Evolutionary conservation across 2,329 filamentous ascomycete genomes (phyloP).

Genomic region (Colletotrichum acutatum): DNA sequence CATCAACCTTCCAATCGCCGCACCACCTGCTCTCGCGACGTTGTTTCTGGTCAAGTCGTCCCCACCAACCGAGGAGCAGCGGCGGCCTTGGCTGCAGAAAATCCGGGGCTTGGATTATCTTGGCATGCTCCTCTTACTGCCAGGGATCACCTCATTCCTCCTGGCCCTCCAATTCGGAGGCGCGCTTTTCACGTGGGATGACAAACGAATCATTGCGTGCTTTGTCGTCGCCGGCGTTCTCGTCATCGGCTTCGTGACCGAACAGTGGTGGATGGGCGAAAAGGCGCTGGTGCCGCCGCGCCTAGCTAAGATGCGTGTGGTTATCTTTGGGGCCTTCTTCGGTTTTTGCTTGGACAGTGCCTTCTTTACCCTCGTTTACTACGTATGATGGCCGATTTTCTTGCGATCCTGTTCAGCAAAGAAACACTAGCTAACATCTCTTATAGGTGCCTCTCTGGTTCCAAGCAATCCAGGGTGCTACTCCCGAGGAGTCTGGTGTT

Average conservation of each 20-base stretch:
- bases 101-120: constrained; percentile 36
- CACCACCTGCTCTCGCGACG: constrained; percentile 38
- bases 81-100: constrained; percentile 32
- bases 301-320: constrained; percentile 46
- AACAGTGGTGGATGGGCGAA: constrained; percentile 47
- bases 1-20: constrained; percentile 45
- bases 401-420: fast-evolving
- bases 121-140: constrained; percentile 38
- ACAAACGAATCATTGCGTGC: constrained; percentile 43
- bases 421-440: not conserved
- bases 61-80: constrained; percentile 24
- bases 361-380: constrained; percentile 21
- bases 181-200: constrained; percentile 44
- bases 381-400: not conserved
- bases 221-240: constrained; percentile 43
- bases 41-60: constrained; percentile 39
- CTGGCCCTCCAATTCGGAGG: constrained; percentile 58
- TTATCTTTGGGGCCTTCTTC: constrained; percentile 39
- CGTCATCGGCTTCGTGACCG: constrained; percentile 41
- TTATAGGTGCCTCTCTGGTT: constrained; percentile 47
- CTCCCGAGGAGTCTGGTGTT: constrained; percentile 45
- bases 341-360: constrained; percentile 39
- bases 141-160: constrained; percentile 49
- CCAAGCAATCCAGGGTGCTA: constrained; percentile 46
- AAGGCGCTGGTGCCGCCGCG: constrained; percentile 49